These are phyloP conservation scores for Sphagnum magellanicum DNA, from an alignment of 228 moss, liverwort and hornwort species.

Conservation along the genomic window DNA sequence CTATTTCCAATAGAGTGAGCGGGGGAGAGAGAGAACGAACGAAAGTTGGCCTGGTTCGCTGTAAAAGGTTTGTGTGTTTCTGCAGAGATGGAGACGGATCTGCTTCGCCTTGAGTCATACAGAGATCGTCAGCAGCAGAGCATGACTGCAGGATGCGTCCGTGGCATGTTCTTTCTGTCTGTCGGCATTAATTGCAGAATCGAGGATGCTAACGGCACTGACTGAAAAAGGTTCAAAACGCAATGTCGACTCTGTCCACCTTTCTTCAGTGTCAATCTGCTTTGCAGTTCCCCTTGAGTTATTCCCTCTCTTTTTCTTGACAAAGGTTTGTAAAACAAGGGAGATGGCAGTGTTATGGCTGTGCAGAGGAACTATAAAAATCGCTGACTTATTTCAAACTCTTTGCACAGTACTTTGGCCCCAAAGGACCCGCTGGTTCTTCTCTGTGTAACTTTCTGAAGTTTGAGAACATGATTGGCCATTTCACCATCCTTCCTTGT, in stretches of 20 bases:
- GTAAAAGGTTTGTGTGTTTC: not conserved
- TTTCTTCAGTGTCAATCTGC: not conserved
- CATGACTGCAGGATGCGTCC: slow-evolving; percentile 73
- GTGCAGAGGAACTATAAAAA: slow-evolving; percentile 99
- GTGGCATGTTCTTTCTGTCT: slow-evolving; percentile 24
- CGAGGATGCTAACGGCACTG: slow-evolving; percentile 71
- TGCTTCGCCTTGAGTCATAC: slow-evolving; percentile 78
- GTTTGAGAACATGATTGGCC: slow-evolving; percentile 94
- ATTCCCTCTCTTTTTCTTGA: not conserved
- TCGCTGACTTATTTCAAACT: slow-evolving; percentile 81
- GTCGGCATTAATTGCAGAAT: slow-evolving; percentile 55
- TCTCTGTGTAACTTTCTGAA: slow-evolving; percentile 97
- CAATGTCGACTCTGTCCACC: not conserved
- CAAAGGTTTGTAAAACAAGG: too few species aligned
- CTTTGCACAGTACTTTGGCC: slow-evolving; percentile 92
- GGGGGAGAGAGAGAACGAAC: too few species aligned
- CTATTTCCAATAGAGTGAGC: not conserved
- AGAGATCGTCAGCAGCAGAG: slow-evolving; percentile 78
- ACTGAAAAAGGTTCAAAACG: slow-evolving; percentile 52
- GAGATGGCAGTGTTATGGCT: not conserved
- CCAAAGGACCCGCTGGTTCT: slow-evolving; percentile 84
- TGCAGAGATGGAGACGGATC: slow-evolving; percentile 95
- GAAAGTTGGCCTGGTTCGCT: too few species aligned
- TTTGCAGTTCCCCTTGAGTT: not conserved
- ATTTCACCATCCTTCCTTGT: slow-evolving; percentile 91